Base-by-base conservation (phyloP, 306 rosid genomes). In the Medicago arabica region DNA sequence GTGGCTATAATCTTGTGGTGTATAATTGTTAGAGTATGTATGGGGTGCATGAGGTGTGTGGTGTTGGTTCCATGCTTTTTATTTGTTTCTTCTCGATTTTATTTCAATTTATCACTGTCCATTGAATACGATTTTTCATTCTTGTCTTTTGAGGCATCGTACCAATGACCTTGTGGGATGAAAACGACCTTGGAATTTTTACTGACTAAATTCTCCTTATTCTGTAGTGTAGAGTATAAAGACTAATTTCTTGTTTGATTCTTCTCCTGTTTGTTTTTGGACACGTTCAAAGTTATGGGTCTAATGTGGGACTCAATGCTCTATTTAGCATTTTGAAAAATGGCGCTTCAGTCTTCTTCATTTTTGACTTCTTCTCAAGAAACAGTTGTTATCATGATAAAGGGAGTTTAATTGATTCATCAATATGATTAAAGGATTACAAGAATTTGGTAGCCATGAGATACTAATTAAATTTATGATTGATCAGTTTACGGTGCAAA, bases 1-100 rank as follows among this genome's bases (percentile, higher is more conserved):
- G 79, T 82, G 34, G 10, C 25, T 71, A 13, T 21, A 13, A 34
- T 79, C 77, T 70, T 88, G 93, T 90, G 96, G 91, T 69, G 78
- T 77, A 86, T 70, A 85, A 71, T 90, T 67, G 87, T 72, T 75
- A 46, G 59, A 5, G 19, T 70, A 18, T 69, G 63, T 57, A 21
- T 19, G 69, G 80, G 9, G 75, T 46, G 72, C 44, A 57, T 70
- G 72, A 7, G 84, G 47, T 82, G 47, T 78, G 79, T 61, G 83
- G 89, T 81, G 76, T 57, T 54, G 83, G 44, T 85, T 74, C 19
- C 19, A 5, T 60, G 57, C 57, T 77, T 7, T 44, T 31, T 58
- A 39, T 77, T 76, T 31, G 31, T 76, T 60, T 34, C 9, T 28
- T 50, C 4, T 67, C 2, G 19, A 43, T 72, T 51, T 59, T 39